phyloP scores from a whole-genome alignment of 768 basidiomycete genomes.

The Tephrocybe rancida region DNA sequence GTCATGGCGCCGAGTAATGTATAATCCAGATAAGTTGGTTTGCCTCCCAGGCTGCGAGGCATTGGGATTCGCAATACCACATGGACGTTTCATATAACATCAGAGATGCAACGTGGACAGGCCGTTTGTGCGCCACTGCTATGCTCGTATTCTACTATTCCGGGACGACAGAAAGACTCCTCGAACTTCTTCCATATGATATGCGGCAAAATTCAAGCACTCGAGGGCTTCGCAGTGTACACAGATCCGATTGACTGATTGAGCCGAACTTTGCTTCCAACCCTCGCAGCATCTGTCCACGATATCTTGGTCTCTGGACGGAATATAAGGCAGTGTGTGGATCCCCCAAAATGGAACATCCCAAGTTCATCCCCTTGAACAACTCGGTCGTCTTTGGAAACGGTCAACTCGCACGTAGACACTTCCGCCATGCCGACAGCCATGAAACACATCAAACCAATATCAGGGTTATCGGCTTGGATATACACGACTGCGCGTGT shows the following conservation, averaged over 20 bases:
- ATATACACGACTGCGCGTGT: conserved; percentile 58
- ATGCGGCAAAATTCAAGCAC: not conserved
- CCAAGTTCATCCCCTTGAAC: conserved; percentile 59
- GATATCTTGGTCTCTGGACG: conserved; percentile 6
- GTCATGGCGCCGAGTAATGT: no score
- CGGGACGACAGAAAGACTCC: no score
- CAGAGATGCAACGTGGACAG: no score
- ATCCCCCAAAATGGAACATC: conserved; percentile 65
- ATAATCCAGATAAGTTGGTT: no score
- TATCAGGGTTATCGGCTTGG: conserved; percentile 45
- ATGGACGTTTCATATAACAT: no score
- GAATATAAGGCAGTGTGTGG: conserved; percentile 50
- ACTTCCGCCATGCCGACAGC: conserved; percentile 64
- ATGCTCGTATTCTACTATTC: no score
- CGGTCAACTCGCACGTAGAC: conserved; percentile 57
- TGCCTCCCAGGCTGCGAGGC: no score
- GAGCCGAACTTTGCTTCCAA: not conserved
- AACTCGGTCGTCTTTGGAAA: conserved; percentile 29
- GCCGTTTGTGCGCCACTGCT: no score
- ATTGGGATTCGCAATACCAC: no score
- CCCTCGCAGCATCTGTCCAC: not conserved
- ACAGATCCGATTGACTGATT: not conserved
- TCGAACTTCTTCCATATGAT: no score
- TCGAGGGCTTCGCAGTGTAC: not conserved
- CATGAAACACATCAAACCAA: conserved; percentile 60